Conservation (phyloP, 2,329 filamentous ascomycete species). For the Alternaria brassicae region DNA sequence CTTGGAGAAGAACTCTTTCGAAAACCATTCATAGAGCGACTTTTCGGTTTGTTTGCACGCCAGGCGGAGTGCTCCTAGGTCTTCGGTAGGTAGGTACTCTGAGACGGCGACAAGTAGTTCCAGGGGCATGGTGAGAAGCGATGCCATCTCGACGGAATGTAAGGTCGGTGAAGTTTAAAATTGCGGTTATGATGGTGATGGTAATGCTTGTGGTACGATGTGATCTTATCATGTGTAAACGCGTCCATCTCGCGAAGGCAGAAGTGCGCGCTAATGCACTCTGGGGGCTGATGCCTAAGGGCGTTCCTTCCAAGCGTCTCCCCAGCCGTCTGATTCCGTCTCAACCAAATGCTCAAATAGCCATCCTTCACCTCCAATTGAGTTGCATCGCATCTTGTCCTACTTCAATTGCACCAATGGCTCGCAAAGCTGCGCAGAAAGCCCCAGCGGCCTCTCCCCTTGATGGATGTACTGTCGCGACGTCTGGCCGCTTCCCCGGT, state of each 20-base stretch:
- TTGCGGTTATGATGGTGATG: background rate
- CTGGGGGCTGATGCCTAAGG: slow-evolving; percentile 23
- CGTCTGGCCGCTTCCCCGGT: slow-evolving; percentile 67
- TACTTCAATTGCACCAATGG: slow-evolving; percentile 22
- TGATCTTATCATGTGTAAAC: slow-evolving; percentile 23
- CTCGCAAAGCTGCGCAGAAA: slow-evolving; percentile 32
- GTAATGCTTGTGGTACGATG: background rate
- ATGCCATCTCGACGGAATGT: slow-evolving; percentile 25
- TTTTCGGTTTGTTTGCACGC: slow-evolving; percentile 64
- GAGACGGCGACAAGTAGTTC: slow-evolving; percentile 66
- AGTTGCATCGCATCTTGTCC: background rate
- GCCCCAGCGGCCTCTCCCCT: slow-evolving; percentile 49
- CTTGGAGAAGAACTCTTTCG: slow-evolving; percentile 69
- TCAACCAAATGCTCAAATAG: slow-evolving; percentile 21
- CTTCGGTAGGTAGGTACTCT: slow-evolving; percentile 60
- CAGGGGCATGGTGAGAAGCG: slow-evolving; percentile 55
- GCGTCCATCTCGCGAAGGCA: slow-evolving; percentile 27
- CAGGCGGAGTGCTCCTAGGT: slow-evolving; percentile 63
- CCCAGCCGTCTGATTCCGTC: slow-evolving; percentile 4
- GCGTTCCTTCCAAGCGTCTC: slow-evolving; percentile 7
- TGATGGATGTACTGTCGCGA: slow-evolving; percentile 59
- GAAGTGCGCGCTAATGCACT: slow-evolving; percentile 15
- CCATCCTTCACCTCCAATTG: background rate
- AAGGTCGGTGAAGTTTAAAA: background rate
- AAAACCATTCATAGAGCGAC: slow-evolving; percentile 63